phyloP scores from a whole-genome alignment of 306 rosid species.

The Vachellia collinsii region DNA sequence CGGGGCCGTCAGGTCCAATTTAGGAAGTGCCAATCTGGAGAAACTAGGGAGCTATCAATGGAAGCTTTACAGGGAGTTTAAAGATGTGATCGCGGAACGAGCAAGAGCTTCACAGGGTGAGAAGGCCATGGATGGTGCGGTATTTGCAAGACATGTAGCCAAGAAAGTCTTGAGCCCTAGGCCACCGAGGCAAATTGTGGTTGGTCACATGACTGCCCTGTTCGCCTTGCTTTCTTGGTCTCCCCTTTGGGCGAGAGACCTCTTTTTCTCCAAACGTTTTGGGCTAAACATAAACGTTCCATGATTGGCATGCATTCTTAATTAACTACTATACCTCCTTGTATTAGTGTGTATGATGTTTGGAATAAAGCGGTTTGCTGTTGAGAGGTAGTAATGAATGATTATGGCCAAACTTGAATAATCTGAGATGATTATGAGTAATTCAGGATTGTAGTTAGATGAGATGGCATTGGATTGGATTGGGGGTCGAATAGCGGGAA shows the following conservation, averaged over 20 bases:
- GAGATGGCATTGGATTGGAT: background rate
- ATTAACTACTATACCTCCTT: too few species aligned
- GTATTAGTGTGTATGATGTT: background rate
- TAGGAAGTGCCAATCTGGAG: conserved; percentile 62
- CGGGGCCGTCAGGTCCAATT: conserved; percentile 72
- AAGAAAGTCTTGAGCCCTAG: conserved; percentile 52
- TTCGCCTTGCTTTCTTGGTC: conserved; percentile 71
- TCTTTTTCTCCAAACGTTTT: conserved; percentile 65
- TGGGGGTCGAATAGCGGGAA: conserved; percentile 17
- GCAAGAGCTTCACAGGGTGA: conserved; percentile 81
- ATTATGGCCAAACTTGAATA: background rate
- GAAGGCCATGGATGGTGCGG: conserved; percentile 61
- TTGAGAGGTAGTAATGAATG: background rate
- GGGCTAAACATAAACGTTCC: conserved; percentile 53
- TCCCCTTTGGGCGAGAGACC: conserved; percentile 78
- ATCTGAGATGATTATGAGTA: background rate
- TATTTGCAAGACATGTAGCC: conserved; percentile 72
- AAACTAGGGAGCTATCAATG: conserved; percentile 49
- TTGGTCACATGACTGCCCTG: conserved; percentile 77
- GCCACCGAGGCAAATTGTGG: conserved; percentile 68
- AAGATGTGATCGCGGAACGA: conserved; percentile 61
- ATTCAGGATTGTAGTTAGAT: background rate
- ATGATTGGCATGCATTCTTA: background rate
- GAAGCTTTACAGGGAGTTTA: conserved; percentile 67
- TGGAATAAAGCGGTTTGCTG: background rate